Evolutionary conservation across 2,329 filamentous ascomycete species (phyloP).

Genomic region (Diplodia intermedia): DNA sequence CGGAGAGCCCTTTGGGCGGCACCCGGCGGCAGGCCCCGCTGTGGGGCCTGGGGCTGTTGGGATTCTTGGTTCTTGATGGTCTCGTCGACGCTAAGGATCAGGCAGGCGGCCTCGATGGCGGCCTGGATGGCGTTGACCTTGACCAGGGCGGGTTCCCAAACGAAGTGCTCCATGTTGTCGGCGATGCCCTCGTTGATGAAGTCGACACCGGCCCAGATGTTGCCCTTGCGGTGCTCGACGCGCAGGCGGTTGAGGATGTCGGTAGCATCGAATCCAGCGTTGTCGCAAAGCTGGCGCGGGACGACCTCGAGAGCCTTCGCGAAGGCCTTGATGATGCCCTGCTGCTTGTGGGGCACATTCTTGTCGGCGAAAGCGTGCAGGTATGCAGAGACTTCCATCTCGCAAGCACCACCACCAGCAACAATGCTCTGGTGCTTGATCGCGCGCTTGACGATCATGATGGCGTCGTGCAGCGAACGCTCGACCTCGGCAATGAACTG

Average conservation of each 20-base stretch:
- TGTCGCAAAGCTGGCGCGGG: conserved; percentile 95
- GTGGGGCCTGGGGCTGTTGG: conserved; percentile 79
- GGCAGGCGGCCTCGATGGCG: conserved; percentile 90
- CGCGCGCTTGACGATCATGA: conserved; percentile 99
- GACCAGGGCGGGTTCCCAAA: conserved; percentile 95
- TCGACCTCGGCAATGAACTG: conserved; percentile 99
- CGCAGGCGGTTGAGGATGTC: conserved; percentile 96
- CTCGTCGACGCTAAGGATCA: conserved; percentile 96
- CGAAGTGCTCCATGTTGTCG: conserved; percentile 94
- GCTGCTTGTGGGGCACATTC: conserved; percentile 93
- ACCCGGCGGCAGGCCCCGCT: conserved; percentile 65
- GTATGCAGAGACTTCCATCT: conserved; percentile 97
- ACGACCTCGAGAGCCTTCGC: conserved; percentile 97
- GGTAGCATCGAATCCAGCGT: conserved; percentile 96
- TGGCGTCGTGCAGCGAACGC: conserved; percentile 95
- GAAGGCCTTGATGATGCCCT: conserved; percentile 96
- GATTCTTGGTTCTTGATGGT: conserved; percentile 99
- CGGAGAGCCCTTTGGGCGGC: conserved; percentile 89
- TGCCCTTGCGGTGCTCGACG: conserved; percentile 93
- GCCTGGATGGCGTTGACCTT: conserved; percentile 98
- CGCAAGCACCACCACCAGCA: conserved; percentile 88
- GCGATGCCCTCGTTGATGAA: conserved; percentile 90
- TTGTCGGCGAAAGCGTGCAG: conserved; percentile 91
- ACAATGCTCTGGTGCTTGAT: conserved; percentile 95
- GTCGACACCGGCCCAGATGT: conserved; percentile 94